A percentile compares a stretch with the other conserved stretches of the same genome.
phyloP scores from a whole-genome alignment of 2,329 filamentous ascomycete genomes.

The Beauveria caledonica region DNA sequence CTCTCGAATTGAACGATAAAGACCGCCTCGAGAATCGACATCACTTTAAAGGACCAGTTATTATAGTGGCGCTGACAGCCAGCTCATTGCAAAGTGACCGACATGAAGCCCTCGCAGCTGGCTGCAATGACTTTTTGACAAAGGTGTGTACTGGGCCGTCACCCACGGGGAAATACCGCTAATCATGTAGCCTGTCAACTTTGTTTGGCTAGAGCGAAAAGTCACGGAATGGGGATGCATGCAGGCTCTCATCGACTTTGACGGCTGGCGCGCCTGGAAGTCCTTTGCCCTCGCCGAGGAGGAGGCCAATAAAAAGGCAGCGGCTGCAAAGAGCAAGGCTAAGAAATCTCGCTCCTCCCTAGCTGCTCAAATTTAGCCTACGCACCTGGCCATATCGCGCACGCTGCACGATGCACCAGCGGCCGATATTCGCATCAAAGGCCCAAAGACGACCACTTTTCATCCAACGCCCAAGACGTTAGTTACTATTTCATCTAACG shows the following conservation, averaged over 20 bases:
- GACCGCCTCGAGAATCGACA: conserved; percentile 60
- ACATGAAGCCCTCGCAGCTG: conserved; percentile 87
- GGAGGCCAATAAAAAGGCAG: conserved; percentile 34
- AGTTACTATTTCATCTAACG: not conserved
- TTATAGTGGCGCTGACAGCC: conserved; percentile 93
- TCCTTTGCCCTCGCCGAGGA: conserved; percentile 54
- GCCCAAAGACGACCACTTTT: no score
- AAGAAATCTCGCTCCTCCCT: conserved; percentile 38
- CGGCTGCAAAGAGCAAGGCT: conserved; percentile 29
- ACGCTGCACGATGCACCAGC: not conserved
- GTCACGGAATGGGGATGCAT: conserved; percentile 99
- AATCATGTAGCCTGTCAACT: conserved; percentile 74
- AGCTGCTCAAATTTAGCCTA: conserved; percentile 18
- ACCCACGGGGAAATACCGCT: not conserved
- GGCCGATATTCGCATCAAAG: no score
- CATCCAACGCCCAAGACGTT: no score
- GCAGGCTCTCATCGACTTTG: conserved; percentile 97
- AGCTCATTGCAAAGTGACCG: conserved; percentile 91
- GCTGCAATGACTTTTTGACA: conserved; percentile 96
- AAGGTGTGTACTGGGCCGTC: conserved; percentile 56
- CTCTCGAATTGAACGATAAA: conserved; percentile 46
- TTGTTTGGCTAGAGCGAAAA: conserved; percentile 94
- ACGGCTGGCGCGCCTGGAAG: conserved; percentile 97
- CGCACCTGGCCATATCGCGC: not conserved
- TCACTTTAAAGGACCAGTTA: conserved; percentile 91